These are phyloP conservation scores for Paxillus ammoniavirescens DNA, from an alignment of 768 basidiomycete species.

Conservation along the genomic window DNA sequence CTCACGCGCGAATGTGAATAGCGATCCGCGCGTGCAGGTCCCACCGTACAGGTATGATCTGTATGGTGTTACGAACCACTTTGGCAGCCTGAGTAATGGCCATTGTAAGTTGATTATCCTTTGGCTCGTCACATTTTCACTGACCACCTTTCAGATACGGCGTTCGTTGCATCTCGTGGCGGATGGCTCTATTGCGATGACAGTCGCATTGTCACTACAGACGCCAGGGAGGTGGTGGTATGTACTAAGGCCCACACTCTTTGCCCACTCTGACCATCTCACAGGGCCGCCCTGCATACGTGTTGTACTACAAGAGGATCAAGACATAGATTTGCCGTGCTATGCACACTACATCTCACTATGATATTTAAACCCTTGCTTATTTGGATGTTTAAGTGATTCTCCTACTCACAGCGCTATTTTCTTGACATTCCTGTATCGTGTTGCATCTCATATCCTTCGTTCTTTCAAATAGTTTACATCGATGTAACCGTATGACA, in stretches of 20 bases:
- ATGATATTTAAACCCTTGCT: slow-evolving; percentile 23
- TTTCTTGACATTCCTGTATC: slow-evolving; percentile 15
- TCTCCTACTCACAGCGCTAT: slow-evolving; percentile 13
- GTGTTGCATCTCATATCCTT: slow-evolving; percentile 16
- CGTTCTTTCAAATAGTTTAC: slow-evolving; percentile 23
- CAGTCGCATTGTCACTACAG: slow-evolving; percentile 73
- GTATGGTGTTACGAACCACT: slow-evolving; percentile 95
- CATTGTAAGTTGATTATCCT: slow-evolving; percentile 69
- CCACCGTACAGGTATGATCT: slow-evolving; percentile 93
- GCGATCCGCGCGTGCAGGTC: slow-evolving; percentile 79
- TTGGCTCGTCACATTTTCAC: neutral
- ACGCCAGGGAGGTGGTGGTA: slow-evolving; percentile 82
- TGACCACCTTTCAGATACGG: slow-evolving; percentile 64
- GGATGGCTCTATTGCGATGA: slow-evolving; percentile 96
- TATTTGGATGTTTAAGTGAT: slow-evolving; percentile 24
- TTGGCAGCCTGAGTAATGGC: slow-evolving; percentile 89
- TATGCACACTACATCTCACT: neutral
- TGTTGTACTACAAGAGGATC: slow-evolving; percentile 76
- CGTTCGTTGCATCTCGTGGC: slow-evolving; percentile 81
- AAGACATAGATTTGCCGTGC: slow-evolving; percentile 15
- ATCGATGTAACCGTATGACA: slow-evolving; percentile 24
- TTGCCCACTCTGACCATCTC: slow-evolving; percentile 24
- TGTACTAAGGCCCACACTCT: slow-evolving; percentile 29
- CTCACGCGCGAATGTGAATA: slow-evolving; percentile 25
- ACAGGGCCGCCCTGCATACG: slow-evolving; percentile 69